Evolutionary conservation across 164 flowering plant species (phyloP).

Genomic region (Dillenia turbinata): DNA sequence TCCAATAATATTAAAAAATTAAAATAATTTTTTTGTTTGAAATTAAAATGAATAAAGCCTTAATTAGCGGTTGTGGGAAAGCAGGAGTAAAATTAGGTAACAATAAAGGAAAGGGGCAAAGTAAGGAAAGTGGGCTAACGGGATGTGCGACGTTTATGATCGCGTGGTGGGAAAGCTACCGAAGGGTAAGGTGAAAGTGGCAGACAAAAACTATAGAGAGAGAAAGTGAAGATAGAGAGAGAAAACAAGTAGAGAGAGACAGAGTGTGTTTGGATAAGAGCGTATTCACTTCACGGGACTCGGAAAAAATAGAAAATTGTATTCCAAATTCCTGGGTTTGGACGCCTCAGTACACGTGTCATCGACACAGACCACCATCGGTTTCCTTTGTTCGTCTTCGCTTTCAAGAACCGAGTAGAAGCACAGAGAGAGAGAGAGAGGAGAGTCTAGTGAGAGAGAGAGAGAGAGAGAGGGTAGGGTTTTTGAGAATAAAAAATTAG

Average conservation of each 20-base stretch:
- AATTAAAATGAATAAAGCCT: too few relatives aligned
- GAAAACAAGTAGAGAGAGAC: background rate
- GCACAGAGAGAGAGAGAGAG: conserved; percentile 4
- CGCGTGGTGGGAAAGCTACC: conserved; percentile 40
- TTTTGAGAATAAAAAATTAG: background rate
- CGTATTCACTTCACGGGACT: conserved; percentile 1
- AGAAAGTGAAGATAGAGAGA: too few relatives aligned
- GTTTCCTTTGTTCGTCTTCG: conserved; percentile 11
- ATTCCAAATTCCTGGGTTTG: conserved; percentile 3
- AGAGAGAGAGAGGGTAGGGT: background rate
- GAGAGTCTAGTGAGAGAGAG: background rate
- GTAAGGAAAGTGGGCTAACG: too few relatives aligned
- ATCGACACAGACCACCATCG: conserved; percentile 7
- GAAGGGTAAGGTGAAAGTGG: conserved; percentile 26
- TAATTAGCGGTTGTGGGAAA: too few relatives aligned
- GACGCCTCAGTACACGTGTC: conserved; percentile 17
- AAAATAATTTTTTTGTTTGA: too few relatives aligned
- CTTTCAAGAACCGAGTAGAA: conserved; percentile 14
- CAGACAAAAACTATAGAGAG: conserved; percentile 9
- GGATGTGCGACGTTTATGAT: background rate
- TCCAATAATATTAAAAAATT: too few relatives aligned
- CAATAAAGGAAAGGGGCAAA: too few relatives aligned
- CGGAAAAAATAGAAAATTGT: background rate
- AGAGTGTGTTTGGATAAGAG: conserved; percentile 25
- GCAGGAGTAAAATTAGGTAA: background rate